phyloP scores from a whole-genome alignment of 192 early-diverging fungal genomes.

The Coemansia javaensis region DNA sequence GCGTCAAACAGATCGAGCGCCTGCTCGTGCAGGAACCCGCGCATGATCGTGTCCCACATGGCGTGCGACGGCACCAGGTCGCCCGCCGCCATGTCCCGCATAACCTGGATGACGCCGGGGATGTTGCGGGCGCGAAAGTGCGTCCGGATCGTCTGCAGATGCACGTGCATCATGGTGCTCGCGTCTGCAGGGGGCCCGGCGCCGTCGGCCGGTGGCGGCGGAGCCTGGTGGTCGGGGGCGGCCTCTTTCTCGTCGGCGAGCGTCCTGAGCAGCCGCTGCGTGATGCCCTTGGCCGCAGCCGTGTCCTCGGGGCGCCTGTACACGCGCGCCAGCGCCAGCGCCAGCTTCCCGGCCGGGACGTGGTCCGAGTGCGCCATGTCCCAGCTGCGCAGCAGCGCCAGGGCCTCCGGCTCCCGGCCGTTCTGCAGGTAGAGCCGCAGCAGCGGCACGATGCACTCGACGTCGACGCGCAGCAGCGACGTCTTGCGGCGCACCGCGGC shows the following conservation, averaged over 20 bases:
- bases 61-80: slow-evolving; percentile 10
- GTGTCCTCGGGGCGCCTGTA: slow-evolving; percentile 31
- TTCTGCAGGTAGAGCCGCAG: slow-evolving; percentile 33
- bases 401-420: slow-evolving; percentile 20
- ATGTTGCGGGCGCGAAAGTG: slow-evolving; percentile 29
- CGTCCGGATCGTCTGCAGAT: slow-evolving; percentile 17
- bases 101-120: slow-evolving; percentile 20
- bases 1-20: slow-evolving; percentile 44
- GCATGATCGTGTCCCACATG: slow-evolving; percentile 34
- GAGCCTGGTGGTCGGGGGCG: neutral
- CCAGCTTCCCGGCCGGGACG: slow-evolving; percentile 36
- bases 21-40: slow-evolving; percentile 33
- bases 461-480: slow-evolving; percentile 20
- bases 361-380: slow-evolving; percentile 19
- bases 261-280: slow-evolving; percentile 3
- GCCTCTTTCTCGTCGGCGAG: neutral
- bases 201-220: neutral
- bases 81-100: slow-evolving; percentile 20
- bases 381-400: slow-evolving; percentile 41
- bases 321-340: slow-evolving; percentile 31
- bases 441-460: slow-evolving; percentile 42
- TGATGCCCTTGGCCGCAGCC: slow-evolving; percentile 1
- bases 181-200: neutral
- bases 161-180: neutral
- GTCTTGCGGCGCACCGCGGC: slow-evolving; percentile 5